These are phyloP conservation scores for Lolium multiflorum DNA, from an alignment of 176 grass and related monocot species.

Conservation along the genomic window DNA sequence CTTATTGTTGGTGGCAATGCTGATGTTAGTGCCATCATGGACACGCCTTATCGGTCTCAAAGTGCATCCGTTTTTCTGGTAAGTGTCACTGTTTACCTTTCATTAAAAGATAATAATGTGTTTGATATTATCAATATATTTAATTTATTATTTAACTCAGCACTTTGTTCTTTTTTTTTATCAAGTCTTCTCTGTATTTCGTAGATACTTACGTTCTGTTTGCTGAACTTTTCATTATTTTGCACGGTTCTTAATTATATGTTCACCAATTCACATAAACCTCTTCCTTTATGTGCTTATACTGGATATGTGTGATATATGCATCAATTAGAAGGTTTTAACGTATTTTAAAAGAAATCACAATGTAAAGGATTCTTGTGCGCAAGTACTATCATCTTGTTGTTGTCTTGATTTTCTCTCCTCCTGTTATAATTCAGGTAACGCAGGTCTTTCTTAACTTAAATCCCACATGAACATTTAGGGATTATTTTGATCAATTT, in stretches of 20 bases:
- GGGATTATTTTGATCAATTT: slow-evolving; percentile 27
- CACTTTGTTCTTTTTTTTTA: background rate
- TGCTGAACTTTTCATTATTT: slow-evolving; percentile 42
- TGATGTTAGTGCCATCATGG: slow-evolving; percentile 82
- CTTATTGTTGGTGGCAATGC: slow-evolving; percentile 50
- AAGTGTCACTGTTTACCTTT: slow-evolving; percentile 33
- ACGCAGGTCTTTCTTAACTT: slow-evolving; percentile 5
- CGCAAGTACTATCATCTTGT: slow-evolving; percentile 94
- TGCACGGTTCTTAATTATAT: slow-evolving; percentile 81
- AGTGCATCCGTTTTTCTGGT: slow-evolving; percentile 83
- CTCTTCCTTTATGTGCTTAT: slow-evolving; percentile 75
- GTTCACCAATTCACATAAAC: slow-evolving; percentile 59
- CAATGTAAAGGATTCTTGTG: slow-evolving; percentile 82
- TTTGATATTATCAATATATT: background rate
- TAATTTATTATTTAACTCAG: background rate
- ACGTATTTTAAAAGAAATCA: slow-evolving; percentile 81
- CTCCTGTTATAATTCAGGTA: slow-evolving; percentile 89
- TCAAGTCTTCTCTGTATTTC: slow-evolving; percentile 7
- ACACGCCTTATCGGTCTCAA: slow-evolving; percentile 63
- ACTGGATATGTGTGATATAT: slow-evolving; percentile 90
- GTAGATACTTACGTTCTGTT: slow-evolving; percentile 9
- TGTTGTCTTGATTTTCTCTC: slow-evolving; percentile 87
- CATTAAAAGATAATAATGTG: background rate
- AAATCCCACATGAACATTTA: slow-evolving; percentile 6
- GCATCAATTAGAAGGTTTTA: slow-evolving; percentile 78